Conservation (phyloP, 2,329 filamentous ascomycete genomes). For the Chaetomium olivaceum region DNA sequence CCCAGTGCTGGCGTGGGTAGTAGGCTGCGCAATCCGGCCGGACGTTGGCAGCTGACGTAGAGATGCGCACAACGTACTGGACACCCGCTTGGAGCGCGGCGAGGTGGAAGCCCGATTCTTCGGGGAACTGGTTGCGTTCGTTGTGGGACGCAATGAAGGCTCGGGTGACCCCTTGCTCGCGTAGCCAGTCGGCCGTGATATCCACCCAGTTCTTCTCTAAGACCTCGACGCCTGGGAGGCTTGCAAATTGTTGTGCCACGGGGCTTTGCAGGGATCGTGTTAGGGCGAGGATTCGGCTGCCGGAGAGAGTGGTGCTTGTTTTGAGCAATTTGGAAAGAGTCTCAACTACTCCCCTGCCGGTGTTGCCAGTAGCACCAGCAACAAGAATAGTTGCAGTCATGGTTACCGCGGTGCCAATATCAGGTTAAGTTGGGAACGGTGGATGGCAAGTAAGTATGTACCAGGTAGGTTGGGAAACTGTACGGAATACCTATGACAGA, state of each 20-base stretch:
- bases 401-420: background rate
- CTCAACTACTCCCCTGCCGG: conserved; percentile 10
- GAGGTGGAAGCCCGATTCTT: conserved; percentile 17
- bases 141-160: conserved; percentile 19
- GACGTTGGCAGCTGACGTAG: conserved; percentile 10
- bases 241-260: conserved; percentile 1
- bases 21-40: conserved; percentile 15
- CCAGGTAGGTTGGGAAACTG: no score
- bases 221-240: conserved; percentile 3
- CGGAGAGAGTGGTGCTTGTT: background rate
- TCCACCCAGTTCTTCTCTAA: conserved; percentile 20
- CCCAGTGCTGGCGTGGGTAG: conserved; percentile 20
- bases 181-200: conserved; percentile 17
- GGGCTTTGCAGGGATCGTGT: conserved; percentile 5
- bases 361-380: conserved; percentile 20
- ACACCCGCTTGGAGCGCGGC: conserved; percentile 16
- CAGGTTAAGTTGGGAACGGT: no score
- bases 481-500: no score
- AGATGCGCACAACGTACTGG: conserved; percentile 22
- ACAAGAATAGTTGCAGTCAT: conserved; percentile 16
- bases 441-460: no score
- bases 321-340: conserved; percentile 1
- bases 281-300: conserved; percentile 11
- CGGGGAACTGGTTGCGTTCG: conserved; percentile 16
- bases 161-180: conserved; percentile 2